phyloP scores from a whole-genome alignment of 2,329 filamentous ascomycete species.

The Apiospora phragmitis region DNA sequence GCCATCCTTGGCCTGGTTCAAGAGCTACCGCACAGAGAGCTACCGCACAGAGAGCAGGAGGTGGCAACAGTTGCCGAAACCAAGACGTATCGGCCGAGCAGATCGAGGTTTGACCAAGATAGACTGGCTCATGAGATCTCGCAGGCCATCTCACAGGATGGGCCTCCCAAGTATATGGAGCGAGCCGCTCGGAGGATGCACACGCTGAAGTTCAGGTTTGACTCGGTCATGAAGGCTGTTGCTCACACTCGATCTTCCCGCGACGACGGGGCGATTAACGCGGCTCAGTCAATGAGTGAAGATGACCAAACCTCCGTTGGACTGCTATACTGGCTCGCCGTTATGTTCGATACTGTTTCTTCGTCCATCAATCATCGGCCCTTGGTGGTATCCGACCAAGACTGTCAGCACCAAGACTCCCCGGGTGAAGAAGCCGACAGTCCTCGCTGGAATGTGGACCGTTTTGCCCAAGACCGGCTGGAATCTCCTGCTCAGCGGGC shows the following conservation, averaged over 20 bases:
- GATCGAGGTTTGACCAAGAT: neutral
- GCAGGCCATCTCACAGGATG: slow-evolving; percentile 25
- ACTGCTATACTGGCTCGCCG: slow-evolving; percentile 54
- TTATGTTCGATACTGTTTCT: slow-evolving; percentile 60
- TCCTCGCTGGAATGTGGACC: neutral
- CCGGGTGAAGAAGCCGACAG: neutral
- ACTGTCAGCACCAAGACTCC: neutral
- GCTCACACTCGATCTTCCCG: neutral
- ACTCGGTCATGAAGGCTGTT: slow-evolving; percentile 23
- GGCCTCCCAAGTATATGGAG: slow-evolving; percentile 37
- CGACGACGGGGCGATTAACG: neutral
- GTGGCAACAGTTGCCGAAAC: neutral
- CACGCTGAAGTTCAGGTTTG: slow-evolving; percentile 35
- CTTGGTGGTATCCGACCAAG: slow-evolving; percentile 20
- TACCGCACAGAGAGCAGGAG: neutral
- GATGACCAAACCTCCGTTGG: slow-evolving; percentile 8
- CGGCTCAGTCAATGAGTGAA: neutral
- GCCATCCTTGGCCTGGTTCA: neutral
- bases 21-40: neutral
- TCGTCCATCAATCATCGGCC: slow-evolving; percentile 47
- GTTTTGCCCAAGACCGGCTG: neutral
- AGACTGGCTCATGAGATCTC: slow-evolving; percentile 1
- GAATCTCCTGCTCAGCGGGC: slow-evolving; percentile 38
- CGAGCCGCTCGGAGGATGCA: slow-evolving; percentile 40
- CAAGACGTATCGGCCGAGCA: neutral